Percentiles rank a stretch among this genome's conserved stretches.
These are phyloP conservation scores for Nakazawaea wyomingensis DNA, from an alignment of 805 yeast genomes.

Conservation along the genomic window DNA sequence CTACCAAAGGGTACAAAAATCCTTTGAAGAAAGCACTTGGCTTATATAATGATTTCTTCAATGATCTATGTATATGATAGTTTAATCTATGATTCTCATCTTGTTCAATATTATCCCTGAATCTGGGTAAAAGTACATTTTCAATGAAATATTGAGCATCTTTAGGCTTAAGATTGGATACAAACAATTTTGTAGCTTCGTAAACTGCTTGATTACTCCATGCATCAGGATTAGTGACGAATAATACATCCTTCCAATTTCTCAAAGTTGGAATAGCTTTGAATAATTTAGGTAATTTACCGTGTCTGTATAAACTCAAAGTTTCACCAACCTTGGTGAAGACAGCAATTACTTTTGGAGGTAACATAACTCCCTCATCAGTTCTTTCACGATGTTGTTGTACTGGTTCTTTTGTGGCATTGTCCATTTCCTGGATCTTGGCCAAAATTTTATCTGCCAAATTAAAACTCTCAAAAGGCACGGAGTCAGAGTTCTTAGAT, in stretches of 20 bases:
- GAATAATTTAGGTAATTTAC: slow-evolving; percentile 93
- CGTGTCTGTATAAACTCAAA: slow-evolving; percentile 85
- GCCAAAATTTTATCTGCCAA: slow-evolving; percentile 94
- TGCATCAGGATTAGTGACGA: slow-evolving; percentile 83
- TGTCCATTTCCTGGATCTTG: slow-evolving; percentile 72
- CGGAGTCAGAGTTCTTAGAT: slow-evolving; percentile 16
- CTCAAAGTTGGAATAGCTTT: slow-evolving; percentile 88
- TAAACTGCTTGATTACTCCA: slow-evolving; percentile 96
- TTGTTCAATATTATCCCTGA: slow-evolving; percentile 65
- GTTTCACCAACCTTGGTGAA: slow-evolving; percentile 88
- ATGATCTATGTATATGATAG: slow-evolving; percentile 87
- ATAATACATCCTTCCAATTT: slow-evolving; percentile 94
- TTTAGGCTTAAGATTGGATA: slow-evolving; percentile 79
- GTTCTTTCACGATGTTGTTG: slow-evolving; percentile 33
- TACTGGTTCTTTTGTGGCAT: slow-evolving; percentile 19
- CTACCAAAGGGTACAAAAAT: slow-evolving; percentile 84
- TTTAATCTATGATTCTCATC: slow-evolving; percentile 75
- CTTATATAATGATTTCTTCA: slow-evolving; percentile 89
- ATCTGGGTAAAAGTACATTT: slow-evolving; percentile 62
- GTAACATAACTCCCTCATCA: slow-evolving; percentile 74
- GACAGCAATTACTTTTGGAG: slow-evolving; percentile 95
- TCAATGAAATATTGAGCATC: slow-evolving; percentile 85
- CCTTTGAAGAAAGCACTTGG: slow-evolving; percentile 99
- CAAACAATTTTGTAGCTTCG: slow-evolving; percentile 92
- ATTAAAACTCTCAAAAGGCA: slow-evolving; percentile 46